Evolutionary conservation across 257 asterid genomes (phyloP), one percentile per base, ranked within the genome.

Genomic region (Leptodermis oblonga): DNA sequence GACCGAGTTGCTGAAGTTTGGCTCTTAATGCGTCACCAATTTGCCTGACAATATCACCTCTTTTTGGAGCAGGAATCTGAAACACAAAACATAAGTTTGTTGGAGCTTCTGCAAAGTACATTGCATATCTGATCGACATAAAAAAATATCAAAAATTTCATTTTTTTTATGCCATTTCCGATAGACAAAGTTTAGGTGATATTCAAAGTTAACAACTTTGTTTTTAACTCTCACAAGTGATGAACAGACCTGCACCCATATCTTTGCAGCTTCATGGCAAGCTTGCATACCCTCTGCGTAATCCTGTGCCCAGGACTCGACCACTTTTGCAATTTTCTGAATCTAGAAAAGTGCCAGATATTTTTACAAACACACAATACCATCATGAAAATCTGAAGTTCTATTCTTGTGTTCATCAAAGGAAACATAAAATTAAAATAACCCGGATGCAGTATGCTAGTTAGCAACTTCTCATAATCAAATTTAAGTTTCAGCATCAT

Each of bases 1-100:
- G 92, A 43, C 99, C 99, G 68, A 94, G 95, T 70, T 84, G 83
- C 69, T 85, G 85, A 52, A 94, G 95, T 73, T 94, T 89, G 65
- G 82, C 78, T 76, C 99, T 83, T 71, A 94, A 77, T 22, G 99
- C 96, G 77, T 94, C 99, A 74, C 99, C 99, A 63, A 94, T 91
- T 86, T 94, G 99, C 80, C 99, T 88, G 60, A 94, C 99, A 51
- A 94, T 84, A 67, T 94, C 97, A 76, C 99, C 99, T 83, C 99
- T 87, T 85, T 91, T 91, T 41, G 99, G 99, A 60, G 99, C 97
- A 0, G 99, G 97, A 82, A 94, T 68, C 99, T 94, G 83, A 74
- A 72, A 69, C 76, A 76, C 39, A 82, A 41, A 54, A 46, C n/a
- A 66, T 15, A 2, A n/a, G n/a, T n/a, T n/a, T n/a, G n/a, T n/a